Conservation (phyloP, 1,284 basidiomycete species). For the Hypsizygus ulmarius region DNA sequence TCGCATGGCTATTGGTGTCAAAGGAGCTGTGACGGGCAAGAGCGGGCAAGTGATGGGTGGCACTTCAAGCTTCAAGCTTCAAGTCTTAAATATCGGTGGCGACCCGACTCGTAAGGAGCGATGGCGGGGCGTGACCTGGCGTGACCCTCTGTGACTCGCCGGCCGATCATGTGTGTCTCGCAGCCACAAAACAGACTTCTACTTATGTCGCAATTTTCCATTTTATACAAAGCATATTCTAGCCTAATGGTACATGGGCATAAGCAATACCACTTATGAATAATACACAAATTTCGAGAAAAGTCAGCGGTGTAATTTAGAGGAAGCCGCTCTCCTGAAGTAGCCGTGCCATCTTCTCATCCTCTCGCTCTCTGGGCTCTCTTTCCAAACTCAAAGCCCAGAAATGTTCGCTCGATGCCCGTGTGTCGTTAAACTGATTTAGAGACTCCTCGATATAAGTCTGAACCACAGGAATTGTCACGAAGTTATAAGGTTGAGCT, state of each 20-base stretch:
- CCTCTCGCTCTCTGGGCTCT: slow-evolving; percentile 92
- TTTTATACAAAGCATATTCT: slow-evolving; percentile 14
- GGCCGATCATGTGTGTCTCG: too few relatives aligned
- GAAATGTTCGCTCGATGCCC: slow-evolving; percentile 67
- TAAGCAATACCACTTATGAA: slow-evolving; percentile 22
- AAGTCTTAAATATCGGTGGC: too few relatives aligned
- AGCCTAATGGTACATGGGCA: slow-evolving; percentile 20
- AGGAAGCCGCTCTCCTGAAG: slow-evolving; percentile 89
- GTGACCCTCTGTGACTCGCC: too few relatives aligned
- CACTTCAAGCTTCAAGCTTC: too few relatives aligned
- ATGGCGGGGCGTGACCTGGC: too few relatives aligned
- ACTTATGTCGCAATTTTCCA: background rate
- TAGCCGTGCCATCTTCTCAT: slow-evolving; percentile 88
- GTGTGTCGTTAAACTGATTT: slow-evolving; percentile 61
- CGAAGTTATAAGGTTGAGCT: slow-evolving; percentile 85
- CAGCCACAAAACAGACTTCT: too few relatives aligned
- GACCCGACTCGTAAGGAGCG: too few relatives aligned
- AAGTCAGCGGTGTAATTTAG: background rate
- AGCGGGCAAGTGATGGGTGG: too few relatives aligned
- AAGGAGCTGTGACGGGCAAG: too few relatives aligned
- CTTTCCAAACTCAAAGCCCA: slow-evolving; percentile 84
- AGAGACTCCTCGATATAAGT: slow-evolving; percentile 80
- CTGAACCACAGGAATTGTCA: slow-evolving; percentile 65
- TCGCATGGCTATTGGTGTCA: slow-evolving; percentile 10
- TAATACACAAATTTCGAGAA: slow-evolving; percentile 12